Conservation (phyloP, 306 rosid genomes). For the Fagus crenata region DNA sequence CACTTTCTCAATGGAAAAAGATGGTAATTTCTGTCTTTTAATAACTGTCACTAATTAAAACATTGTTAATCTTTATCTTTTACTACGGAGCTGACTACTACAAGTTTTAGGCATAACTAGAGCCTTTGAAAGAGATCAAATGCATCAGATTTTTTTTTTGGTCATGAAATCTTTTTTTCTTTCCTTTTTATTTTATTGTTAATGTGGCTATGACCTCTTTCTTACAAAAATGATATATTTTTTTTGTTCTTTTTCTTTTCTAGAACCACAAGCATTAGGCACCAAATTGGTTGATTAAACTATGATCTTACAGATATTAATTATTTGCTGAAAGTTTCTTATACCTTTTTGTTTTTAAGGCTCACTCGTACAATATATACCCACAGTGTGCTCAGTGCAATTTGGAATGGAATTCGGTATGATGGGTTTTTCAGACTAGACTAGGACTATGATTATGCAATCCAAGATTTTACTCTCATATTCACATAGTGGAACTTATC, state of each 20-base stretch:
- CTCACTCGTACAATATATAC: neutral
- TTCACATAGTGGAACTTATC: neutral
- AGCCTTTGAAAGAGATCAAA: neutral
- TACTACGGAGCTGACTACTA: neutral
- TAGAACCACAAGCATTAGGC: neutral
- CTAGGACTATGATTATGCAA: neutral
- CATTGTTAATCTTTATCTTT: neutral
- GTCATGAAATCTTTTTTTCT: neutral
- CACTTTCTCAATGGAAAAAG: slow-evolving; percentile 77
- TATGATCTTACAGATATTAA: neutral
- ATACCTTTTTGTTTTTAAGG: neutral
- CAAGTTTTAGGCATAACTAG: neutral
- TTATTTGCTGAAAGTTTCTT: neutral
- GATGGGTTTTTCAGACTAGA: neutral
- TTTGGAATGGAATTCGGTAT: neutral
- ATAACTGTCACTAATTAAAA: neutral
- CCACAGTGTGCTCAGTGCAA: neutral
- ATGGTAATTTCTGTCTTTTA: slow-evolving; percentile 40
- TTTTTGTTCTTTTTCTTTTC: neutral
- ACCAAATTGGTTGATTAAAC: neutral
- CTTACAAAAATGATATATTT: no score
- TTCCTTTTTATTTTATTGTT: neutral
- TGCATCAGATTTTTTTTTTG: neutral
- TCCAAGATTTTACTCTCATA: neutral
- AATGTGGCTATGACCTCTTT: neutral